Conservation (phyloP, 176 grass and related monocot genomes). For the Musa itinerans region DNA sequence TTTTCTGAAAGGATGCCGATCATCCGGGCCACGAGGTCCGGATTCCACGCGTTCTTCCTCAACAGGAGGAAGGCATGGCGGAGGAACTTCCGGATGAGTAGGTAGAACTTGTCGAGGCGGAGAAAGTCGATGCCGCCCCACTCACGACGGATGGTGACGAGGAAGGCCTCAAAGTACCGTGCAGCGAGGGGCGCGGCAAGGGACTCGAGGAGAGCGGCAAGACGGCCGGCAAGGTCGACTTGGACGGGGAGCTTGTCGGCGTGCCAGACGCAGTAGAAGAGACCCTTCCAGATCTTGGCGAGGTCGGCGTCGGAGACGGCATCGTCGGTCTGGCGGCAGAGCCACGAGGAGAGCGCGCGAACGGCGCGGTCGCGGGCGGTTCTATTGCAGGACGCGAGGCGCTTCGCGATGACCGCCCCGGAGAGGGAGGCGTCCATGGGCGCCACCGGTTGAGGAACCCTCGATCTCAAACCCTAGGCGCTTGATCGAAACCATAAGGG, state of each 20-base stretch:
- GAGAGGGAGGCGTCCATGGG: constrained; percentile 16
- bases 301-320: constrained; percentile 44
- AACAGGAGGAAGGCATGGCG: constrained; percentile 61
- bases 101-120: constrained; percentile 96
- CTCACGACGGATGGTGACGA: constrained; percentile 77
- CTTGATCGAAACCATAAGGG: not conserved
- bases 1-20: constrained; percentile 37
- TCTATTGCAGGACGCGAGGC: constrained; percentile 54
- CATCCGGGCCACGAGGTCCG: constrained; percentile 23
- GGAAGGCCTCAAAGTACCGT: constrained; percentile 49
- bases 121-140: constrained; percentile 79
- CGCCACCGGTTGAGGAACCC: not conserved
- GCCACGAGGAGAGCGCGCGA: constrained; percentile 38
- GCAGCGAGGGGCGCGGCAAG: constrained; percentile 23
- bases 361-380: constrained; percentile 43
- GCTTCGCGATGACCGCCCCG: constrained; percentile 50
- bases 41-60: constrained; percentile 36
- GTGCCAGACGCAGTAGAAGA: constrained; percentile 99
- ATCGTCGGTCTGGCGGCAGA: constrained; percentile 19
- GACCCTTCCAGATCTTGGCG: constrained; percentile 88
- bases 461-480: not conserved
- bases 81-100: constrained; percentile 71
- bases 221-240: constrained; percentile 49
- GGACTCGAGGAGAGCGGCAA: constrained; percentile 49
- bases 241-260: constrained; percentile 70